Conservation (phyloP, 192 early-diverging fungal genomes). For the Pilaira anomala region DNA sequence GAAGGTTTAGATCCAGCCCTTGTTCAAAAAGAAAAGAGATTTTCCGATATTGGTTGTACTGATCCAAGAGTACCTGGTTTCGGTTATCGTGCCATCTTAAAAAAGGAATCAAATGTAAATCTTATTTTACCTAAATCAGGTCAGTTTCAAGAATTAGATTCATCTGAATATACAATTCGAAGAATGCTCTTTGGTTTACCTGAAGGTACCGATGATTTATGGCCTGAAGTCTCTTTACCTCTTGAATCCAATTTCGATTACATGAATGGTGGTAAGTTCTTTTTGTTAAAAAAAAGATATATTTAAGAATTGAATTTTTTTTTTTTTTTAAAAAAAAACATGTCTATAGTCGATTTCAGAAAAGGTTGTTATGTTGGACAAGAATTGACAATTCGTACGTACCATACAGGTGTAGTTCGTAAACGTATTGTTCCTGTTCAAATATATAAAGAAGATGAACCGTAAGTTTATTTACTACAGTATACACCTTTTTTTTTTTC, state of each 20-base stretch:
- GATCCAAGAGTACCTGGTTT: constrained; percentile 37
- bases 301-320: not conserved
- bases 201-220: constrained; percentile 85
- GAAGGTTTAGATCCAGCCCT: constrained; percentile 37
- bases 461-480: constrained; percentile 35
- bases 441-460: constrained; percentile 47
- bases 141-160: constrained; percentile 48
- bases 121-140: constrained; percentile 43
- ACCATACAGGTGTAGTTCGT: constrained; percentile 90
- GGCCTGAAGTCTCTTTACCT: constrained; percentile 67
- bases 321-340: too few relatives aligned
- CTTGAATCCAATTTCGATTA: constrained; percentile 91
- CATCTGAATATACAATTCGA: constrained; percentile 66
- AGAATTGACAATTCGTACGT: constrained; percentile 95
- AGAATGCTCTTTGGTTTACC: constrained; percentile 84
- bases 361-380: constrained; percentile 99
- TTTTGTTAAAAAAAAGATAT: too few relatives aligned
- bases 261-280: constrained; percentile 73
- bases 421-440: constrained; percentile 88
- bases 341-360: constrained; percentile 77
- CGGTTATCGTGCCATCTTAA: constrained; percentile 26
- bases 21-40: constrained; percentile 31
- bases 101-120: constrained; percentile 1
- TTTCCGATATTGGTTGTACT: constrained; percentile 37
- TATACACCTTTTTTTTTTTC: too few relatives aligned